Conservation (phyloP, 2,329 filamentous ascomycete genomes). For the Aspergillus luchuensis region DNA sequence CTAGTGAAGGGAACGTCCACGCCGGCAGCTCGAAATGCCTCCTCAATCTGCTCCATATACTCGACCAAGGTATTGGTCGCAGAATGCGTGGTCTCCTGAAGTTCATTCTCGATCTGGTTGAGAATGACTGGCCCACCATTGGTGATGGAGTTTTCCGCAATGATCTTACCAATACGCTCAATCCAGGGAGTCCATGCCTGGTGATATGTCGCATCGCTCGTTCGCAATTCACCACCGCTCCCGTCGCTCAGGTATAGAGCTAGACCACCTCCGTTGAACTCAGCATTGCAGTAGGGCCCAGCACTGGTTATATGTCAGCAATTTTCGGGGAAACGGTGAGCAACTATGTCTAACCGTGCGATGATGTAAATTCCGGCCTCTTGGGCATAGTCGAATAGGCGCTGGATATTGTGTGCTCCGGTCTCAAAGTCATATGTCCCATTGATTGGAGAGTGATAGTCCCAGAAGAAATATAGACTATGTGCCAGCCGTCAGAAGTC, state of each 20-base stretch:
- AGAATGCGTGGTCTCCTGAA: conserved; percentile 48
- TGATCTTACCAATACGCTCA: conserved; percentile 48
- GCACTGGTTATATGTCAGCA: conserved; percentile 37
- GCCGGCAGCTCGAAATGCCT: conserved; percentile 50
- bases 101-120: conserved; percentile 58
- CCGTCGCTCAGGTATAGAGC: conserved; percentile 67
- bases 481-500: conserved; percentile 50
- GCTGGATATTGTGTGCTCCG: conserved; percentile 25
- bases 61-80: conserved; percentile 50
- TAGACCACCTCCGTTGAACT: conserved; percentile 72
- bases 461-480: conserved; percentile 72
- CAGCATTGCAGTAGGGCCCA: conserved; percentile 75
- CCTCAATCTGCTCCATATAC: conserved; percentile 57
- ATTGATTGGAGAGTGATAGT: conserved; percentile 60
- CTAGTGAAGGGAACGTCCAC: conserved; percentile 53
- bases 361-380: conserved; percentile 64
- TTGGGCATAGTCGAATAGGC: conserved; percentile 28
- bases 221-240: conserved; percentile 29
- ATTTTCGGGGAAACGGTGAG: no score
- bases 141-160: conserved; percentile 54
- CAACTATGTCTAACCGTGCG: conserved; percentile 46
- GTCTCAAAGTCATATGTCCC: conserved; percentile 65
- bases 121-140: conserved; percentile 56
- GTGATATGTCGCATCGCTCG: conserved; percentile 49
- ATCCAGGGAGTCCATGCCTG: conserved; percentile 53